phyloP scores from a whole-genome alignment of 228 moss, liverwort and hornwort genomes.

The Sphagnum fallax region DNA sequence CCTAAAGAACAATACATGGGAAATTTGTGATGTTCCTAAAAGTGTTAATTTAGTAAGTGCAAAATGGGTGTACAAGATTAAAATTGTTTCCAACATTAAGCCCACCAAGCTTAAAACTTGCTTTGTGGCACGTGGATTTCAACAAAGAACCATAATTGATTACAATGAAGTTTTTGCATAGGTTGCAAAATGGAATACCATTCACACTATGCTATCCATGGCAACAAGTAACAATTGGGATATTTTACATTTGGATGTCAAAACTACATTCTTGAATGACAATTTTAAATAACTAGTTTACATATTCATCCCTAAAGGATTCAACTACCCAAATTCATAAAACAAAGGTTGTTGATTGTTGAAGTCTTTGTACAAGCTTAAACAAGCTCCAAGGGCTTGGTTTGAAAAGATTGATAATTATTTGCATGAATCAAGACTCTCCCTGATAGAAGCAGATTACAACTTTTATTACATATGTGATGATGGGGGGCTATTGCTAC shows the following conservation, averaged over 20 bases:
- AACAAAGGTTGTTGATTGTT: background rate
- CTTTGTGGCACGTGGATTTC: constrained; percentile 1
- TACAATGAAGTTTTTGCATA: background rate
- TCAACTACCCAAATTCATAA: background rate
- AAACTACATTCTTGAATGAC: background rate
- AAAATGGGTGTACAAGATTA: constrained; percentile 5
- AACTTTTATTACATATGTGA: constrained; percentile 3
- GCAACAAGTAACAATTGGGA: background rate
- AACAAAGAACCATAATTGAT: background rate
- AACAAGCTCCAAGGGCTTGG: constrained; percentile 11
- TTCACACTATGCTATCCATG: background rate
- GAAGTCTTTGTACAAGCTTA: background rate
- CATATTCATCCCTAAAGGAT: background rate
- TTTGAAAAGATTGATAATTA: constrained; percentile 7
- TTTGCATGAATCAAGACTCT: background rate
- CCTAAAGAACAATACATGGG: too few relatives aligned
- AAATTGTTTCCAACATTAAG: background rate
- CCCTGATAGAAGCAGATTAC: background rate
- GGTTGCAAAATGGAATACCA: background rate
- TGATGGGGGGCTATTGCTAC: background rate
- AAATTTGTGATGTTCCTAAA: too few relatives aligned
- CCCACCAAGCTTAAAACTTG: background rate
- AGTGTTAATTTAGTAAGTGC: background rate
- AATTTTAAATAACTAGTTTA: background rate
- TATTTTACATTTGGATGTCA: background rate